phyloP scores from a whole-genome alignment of 805 yeast species.

The Spencermartinsiella europaea region DNA sequence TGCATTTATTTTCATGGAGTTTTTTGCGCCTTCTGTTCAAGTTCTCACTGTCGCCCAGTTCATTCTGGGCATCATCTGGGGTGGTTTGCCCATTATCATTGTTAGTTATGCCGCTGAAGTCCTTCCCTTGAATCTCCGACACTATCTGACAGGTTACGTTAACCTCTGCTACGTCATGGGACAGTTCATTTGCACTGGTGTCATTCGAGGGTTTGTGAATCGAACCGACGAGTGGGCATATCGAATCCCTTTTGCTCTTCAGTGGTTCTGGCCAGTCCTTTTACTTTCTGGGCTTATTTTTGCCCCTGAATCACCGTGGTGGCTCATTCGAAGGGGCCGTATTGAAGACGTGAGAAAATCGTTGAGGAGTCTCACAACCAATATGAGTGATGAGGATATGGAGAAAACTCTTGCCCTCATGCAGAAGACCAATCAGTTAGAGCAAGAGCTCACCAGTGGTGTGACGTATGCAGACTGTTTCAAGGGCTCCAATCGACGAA shows the following conservation, averaged over 20 bases:
- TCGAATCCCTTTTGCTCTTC: slow-evolving; percentile 50
- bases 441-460: slow-evolving; percentile 2
- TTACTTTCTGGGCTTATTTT: slow-evolving; percentile 24
- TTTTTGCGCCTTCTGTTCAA: slow-evolving; percentile 38
- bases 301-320: slow-evolving; percentile 54
- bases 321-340: slow-evolving; percentile 41
- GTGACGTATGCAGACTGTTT: slow-evolving; percentile 3
- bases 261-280: slow-evolving; percentile 37
- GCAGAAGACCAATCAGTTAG: slow-evolving; percentile 33
- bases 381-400: slow-evolving; percentile 13
- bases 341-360: slow-evolving; percentile 39
- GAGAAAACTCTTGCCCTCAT: slow-evolving; percentile 6
- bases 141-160: slow-evolving; percentile 45
- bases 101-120: slow-evolving; percentile 50
- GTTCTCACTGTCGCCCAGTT: slow-evolving; percentile 34
- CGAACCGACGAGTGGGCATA: slow-evolving; percentile 37
- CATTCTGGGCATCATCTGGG: slow-evolving; percentile 42
- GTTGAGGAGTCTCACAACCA: slow-evolving; percentile 29
- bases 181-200: slow-evolving; percentile 50
- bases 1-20: slow-evolving; percentile 40
- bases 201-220: slow-evolving; percentile 35
- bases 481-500: slow-evolving; percentile 7
- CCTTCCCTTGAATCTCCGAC: slow-evolving; percentile 44
- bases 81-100: slow-evolving; percentile 44
- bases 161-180: slow-evolving; percentile 54